Conservation (phyloP, 2,329 filamentous ascomycete species). For the Paradendryphiella salina region DNA sequence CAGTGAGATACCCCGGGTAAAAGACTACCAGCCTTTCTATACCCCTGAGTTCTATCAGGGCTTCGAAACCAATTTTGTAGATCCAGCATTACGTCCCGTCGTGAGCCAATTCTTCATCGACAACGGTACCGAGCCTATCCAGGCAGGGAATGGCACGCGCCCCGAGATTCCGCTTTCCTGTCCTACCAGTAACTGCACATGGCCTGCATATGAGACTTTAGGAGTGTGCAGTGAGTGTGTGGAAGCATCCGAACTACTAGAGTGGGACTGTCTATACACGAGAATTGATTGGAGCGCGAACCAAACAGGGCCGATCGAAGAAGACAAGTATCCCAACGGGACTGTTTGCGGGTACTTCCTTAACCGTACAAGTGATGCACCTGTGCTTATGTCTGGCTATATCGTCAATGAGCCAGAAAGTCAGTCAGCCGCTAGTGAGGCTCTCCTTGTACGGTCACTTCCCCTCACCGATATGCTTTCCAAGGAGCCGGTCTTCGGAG, state of each 20-base stretch:
- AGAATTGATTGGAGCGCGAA: conserved; percentile 25
- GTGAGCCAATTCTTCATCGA: conserved; percentile 16
- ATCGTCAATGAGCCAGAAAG: neutral
- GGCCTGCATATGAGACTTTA: conserved; percentile 32
- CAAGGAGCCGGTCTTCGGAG: conserved; percentile 11
- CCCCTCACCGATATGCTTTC: conserved; percentile 9
- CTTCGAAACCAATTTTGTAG: too few relatives aligned
- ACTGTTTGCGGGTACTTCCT: conserved; percentile 37
- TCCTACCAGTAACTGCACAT: conserved; percentile 38
- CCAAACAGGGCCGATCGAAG: neutral
- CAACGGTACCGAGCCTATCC: conserved; percentile 28
- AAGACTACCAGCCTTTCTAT: conserved; percentile 9
- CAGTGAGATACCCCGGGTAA: conserved; percentile 18
- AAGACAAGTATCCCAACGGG: conserved; percentile 14
- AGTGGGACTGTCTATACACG: conserved; percentile 10
- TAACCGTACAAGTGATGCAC: conserved; percentile 15
- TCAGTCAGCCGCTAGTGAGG: conserved; percentile 7
- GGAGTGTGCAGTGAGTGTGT: conserved; percentile 31
- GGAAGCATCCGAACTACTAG: conserved; percentile 14
- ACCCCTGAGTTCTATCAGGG: neutral
- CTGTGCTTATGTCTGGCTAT: conserved; percentile 30
- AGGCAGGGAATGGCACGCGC: conserved; percentile 29
- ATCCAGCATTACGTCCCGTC: too few relatives aligned
- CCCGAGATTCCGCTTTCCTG: conserved; percentile 34
- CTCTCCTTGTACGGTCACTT: conserved; percentile 14